phyloP scores from a whole-genome alignment of 306 rosid species.

The Corylus americana region DNA sequence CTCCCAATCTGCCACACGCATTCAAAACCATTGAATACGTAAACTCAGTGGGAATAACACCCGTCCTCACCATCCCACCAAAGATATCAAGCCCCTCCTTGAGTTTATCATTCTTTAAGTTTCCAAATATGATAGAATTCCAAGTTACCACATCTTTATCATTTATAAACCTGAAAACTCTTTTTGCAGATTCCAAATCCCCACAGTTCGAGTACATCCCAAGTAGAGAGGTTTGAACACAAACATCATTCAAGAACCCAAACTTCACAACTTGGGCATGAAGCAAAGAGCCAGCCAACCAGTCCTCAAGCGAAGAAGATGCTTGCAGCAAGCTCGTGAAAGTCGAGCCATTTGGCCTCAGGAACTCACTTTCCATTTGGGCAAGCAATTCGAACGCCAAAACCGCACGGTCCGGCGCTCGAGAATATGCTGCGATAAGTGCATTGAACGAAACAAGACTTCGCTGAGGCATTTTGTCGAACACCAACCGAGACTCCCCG shows the following conservation, averaged over 20 bases:
- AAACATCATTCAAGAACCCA: constrained; percentile 58
- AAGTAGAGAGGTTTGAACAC: constrained; percentile 70
- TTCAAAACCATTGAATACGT: constrained; percentile 69
- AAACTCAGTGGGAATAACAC: constrained; percentile 55
- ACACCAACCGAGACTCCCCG: constrained; percentile 50
- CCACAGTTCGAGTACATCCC: constrained; percentile 68
- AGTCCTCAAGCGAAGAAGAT: constrained; percentile 51
- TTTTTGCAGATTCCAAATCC: constrained; percentile 59
- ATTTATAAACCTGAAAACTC: constrained; percentile 48
- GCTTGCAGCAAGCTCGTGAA: constrained; percentile 73
- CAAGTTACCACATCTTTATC: constrained; percentile 68
- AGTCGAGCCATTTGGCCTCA: constrained; percentile 64
- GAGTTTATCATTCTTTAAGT: constrained; percentile 48
- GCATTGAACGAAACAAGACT: constrained; percentile 75
- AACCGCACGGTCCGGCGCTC: constrained; percentile 38
- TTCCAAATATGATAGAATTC: constrained; percentile 75
- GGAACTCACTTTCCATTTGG: constrained; percentile 40
- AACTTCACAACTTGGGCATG: constrained; percentile 67
- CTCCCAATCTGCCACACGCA: constrained; percentile 54
- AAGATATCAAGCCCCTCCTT: constrained; percentile 45
- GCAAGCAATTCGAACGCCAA: constrained; percentile 42
- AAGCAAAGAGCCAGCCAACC: constrained; percentile 53
- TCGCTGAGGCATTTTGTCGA: constrained; percentile 80
- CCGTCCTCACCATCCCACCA: constrained; percentile 49
- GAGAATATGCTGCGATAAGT: constrained; percentile 64